Base-by-base conservation (phyloP, 2,329 filamentous ascomycete genomes). In the Beauveria sp. region DNA sequence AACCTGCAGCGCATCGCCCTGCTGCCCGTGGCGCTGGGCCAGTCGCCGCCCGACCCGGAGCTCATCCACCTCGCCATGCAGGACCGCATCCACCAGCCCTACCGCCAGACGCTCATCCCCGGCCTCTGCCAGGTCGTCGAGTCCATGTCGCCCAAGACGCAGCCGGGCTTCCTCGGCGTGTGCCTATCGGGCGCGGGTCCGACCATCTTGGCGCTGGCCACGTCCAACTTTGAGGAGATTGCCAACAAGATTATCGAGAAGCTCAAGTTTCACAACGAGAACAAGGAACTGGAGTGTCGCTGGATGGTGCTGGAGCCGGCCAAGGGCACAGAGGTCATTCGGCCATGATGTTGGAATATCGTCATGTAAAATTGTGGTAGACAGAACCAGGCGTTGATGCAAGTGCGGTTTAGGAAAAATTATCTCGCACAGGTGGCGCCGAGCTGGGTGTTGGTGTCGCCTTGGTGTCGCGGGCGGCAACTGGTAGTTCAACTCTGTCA, bases 21-120 rank as follows among this genome's bases (percentile, higher is more conserved):
- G 55, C 83, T 99, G 14, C 93, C 93, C 38, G 91, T 92, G 12
- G 93, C 93, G 1, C 82, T 99, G 51, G 92, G 93, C 65, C 88
- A 91, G 73, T 93, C 90, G 8, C 93, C 95, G 10, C 93, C 93
- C 1, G 89, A 97, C 71, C 88, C 95, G 24, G 88, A 96, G 69
- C 88, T 96, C 75, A 99, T 99, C 73, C 96, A 96, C 78, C 86
- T 96, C 53, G 93, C 93, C 52, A 99, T 99, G 95, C 95, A 98
- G 77, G 95, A 99, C 79, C 96, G 93, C 77, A 86, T 99, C 64
- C 95, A 99, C 78, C 95, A 99, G 76, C 95, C 92, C 49, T 98
- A 99, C 79, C 88, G 95, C 59, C 88, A 95, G 76, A 88, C 84
- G 2, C 84, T 99, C 64, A 96, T 99, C 67, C 95, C 95, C 1